phyloP scores from a whole-genome alignment of 768 basidiomycete species.

The Coprinellus micaceus region DNA sequence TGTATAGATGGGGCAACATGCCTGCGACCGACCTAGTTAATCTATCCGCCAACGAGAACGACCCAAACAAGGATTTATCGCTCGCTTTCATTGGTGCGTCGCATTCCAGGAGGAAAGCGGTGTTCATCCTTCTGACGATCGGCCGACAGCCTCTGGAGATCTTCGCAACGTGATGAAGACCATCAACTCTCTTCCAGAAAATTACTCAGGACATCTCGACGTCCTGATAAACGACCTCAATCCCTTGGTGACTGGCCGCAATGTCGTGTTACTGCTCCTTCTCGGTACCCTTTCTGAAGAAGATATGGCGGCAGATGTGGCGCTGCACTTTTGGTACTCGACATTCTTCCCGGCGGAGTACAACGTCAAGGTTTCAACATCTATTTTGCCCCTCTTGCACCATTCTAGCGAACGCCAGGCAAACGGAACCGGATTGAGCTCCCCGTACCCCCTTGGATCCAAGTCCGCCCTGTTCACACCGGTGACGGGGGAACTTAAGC shows the following conservation, averaged over 20 bases:
- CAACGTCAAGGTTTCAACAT: slow-evolving; percentile 5
- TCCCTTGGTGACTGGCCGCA: neutral
- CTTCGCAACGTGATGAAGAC: slow-evolving; percentile 37
- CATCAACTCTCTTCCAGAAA: slow-evolving; percentile 34
- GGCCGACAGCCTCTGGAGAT: slow-evolving; percentile 40
- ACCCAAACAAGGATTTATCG: slow-evolving; percentile 13
- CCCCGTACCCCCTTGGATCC: too few species aligned
- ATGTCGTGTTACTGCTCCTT: slow-evolving; percentile 36
- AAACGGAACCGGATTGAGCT: too few species aligned
- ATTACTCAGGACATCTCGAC: slow-evolving; percentile 22
- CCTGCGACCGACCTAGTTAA: slow-evolving; percentile 20
- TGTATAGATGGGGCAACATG: slow-evolving; percentile 20
- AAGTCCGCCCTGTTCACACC: too few species aligned
- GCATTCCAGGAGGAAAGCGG: too few species aligned
- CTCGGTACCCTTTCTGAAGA: slow-evolving; percentile 31
- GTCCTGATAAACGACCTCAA: neutral
- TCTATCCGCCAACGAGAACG: slow-evolving; percentile 18
- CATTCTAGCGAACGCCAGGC: neutral
- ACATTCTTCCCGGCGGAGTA: slow-evolving; percentile 36
- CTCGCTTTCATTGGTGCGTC: too few species aligned
- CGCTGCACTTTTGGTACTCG: slow-evolving; percentile 50
- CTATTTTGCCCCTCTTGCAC: too few species aligned
- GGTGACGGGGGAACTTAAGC: too few species aligned
- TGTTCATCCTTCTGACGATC: too few species aligned
- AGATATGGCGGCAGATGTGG: slow-evolving; percentile 38